Evolutionary conservation across 768 basidiomycete genomes (phyloP).

Genomic region (Filobasidium floriforme): DNA sequence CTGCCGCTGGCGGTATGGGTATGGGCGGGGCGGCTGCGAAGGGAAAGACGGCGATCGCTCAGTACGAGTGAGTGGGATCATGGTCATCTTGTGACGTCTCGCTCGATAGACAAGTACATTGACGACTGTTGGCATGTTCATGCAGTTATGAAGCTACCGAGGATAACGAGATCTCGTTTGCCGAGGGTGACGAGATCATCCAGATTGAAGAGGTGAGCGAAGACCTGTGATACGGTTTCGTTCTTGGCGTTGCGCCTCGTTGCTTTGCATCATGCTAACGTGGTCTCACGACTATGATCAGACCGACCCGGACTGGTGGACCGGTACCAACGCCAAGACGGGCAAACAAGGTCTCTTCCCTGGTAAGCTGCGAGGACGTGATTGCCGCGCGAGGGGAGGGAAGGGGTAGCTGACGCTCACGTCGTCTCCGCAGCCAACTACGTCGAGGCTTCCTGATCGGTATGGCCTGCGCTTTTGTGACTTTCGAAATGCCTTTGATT

Average conservation of each 20-base stretch:
- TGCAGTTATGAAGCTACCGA: conserved; percentile 87
- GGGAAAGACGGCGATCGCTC: conserved; percentile 42
- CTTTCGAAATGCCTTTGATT: too few relatives aligned
- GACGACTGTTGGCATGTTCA: too few relatives aligned
- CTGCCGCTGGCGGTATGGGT: conserved; percentile 37
- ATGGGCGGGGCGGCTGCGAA: conserved; percentile 43
- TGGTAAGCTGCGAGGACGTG: conserved; percentile 16
- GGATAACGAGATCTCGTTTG: conserved; percentile 82
- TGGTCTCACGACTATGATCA: not conserved
- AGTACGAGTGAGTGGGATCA: conserved; percentile 57
- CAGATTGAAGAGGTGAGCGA: conserved; percentile 67
- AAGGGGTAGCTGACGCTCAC: not conserved
- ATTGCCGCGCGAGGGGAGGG: not conserved
- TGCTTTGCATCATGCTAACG: conserved; percentile 1
- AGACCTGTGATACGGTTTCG: conserved; percentile 87
- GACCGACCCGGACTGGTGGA: conserved; percentile 37
- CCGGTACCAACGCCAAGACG: conserved; percentile 27
- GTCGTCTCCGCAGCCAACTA: conserved; percentile 27
- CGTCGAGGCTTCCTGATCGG: conserved; percentile 23
- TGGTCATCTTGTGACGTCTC: too few relatives aligned
- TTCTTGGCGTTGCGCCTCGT: conserved; percentile 65
- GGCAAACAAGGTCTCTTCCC: conserved; percentile 44
- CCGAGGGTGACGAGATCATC: conserved; percentile 69
- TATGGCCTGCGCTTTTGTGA: not conserved
- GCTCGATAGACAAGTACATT: too few relatives aligned